Evolutionary conservation across 345 rosid species (phyloP), one percentile per base, ranked within the genome.

Genomic region (Cochlearia excelsa): DNA sequence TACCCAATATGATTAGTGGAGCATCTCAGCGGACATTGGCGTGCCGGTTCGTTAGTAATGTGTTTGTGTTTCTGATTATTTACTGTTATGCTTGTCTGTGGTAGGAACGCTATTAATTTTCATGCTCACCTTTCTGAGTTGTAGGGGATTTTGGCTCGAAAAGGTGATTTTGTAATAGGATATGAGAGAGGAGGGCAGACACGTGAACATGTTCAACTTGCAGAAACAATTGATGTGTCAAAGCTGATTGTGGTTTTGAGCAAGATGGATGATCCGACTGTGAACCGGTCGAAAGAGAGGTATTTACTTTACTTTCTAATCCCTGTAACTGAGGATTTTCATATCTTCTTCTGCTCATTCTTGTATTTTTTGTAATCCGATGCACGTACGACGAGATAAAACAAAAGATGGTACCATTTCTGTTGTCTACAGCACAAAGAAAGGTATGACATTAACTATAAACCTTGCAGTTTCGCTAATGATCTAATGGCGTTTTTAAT

Each of bases 131-230:
- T 26, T 30, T 50, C 38, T 55, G 29, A 44, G 7, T 51, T 54
- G 35, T 63, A 94, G 99, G 97, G 90, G 48, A 90, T 90, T 63
- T 90, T 96, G 59, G 99, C 99, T 61, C 82, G 97, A 4, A 89
- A 84, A 77, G 99, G 99, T 56, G 99, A 94, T 77, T 94, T 94
- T 58, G 99, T 90, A 82, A 94, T 97, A 38, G 99, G 99, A 42
- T 94, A 75, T 70, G 99, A 94, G 78, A 87, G 82, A 78, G 99
- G 99, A 71, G 99, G 99, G 44, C 99, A 94, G 81, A 94, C 99
- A 49, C 97, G 99, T 63, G 99, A 94, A 73, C 99, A 94, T 74
- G 99, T 94, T 53, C 87, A 81, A 76, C 97, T 94, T 54, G 99
- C 99, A 38, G 90, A 94, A 73, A 94, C 99, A 30, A 78, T 94